A percentile compares a stretch with the other conserved stretches of the same genome.
Evolutionary conservation across 495 filamentous ascomycete species (phyloP).

Genomic region (Aspergillus coremiiformis): DNA sequence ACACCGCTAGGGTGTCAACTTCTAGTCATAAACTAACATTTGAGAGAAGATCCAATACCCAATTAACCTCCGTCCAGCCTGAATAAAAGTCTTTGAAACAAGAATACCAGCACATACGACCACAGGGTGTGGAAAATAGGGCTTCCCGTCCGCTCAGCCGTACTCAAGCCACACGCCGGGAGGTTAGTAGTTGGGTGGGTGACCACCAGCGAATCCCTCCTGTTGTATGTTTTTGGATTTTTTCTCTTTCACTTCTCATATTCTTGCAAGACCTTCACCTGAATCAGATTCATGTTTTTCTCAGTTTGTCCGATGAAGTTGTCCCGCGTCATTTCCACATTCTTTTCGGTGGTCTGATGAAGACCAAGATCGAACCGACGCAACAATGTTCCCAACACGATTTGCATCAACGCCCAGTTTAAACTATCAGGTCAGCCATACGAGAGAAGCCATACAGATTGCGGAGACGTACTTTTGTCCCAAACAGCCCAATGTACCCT

Average conservation of each 20-base stretch:
- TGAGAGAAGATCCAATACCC: too few species aligned
- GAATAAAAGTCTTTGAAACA: too few species aligned
- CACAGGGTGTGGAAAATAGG: constrained; percentile 41
- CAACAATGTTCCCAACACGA: constrained; percentile 22
- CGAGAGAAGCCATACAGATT: neutral
- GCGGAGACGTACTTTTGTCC: constrained; percentile 36
- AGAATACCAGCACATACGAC: constrained; percentile 33
- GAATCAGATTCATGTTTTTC: constrained; percentile 12
- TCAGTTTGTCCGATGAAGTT: constrained; percentile 25
- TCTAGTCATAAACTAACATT: too few species aligned
- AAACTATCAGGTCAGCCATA: constrained; percentile 3
- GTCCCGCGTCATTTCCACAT: constrained; percentile 23
- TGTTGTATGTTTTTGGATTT: too few species aligned
- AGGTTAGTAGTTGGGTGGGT: constrained; percentile 40
- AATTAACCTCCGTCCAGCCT: too few species aligned
- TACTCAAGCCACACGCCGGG: constrained; percentile 42
- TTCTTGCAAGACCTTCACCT: constrained; percentile 16
- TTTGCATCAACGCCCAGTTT: constrained; percentile 24
- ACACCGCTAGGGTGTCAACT: too few species aligned
- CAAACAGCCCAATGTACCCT: constrained; percentile 41
- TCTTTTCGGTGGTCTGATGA: constrained; percentile 19
- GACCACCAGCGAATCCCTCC: too few species aligned
- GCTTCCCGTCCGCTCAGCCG: constrained; percentile 41
- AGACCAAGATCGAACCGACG: constrained; percentile 27
- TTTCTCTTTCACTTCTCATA: too few species aligned